Percentiles rank a stretch among this genome's conserved stretches.
These are phyloP conservation scores for Neoascochyta sp. DNA, from an alignment of 2,329 filamentous ascomycete species.

Conservation along the genomic window DNA sequence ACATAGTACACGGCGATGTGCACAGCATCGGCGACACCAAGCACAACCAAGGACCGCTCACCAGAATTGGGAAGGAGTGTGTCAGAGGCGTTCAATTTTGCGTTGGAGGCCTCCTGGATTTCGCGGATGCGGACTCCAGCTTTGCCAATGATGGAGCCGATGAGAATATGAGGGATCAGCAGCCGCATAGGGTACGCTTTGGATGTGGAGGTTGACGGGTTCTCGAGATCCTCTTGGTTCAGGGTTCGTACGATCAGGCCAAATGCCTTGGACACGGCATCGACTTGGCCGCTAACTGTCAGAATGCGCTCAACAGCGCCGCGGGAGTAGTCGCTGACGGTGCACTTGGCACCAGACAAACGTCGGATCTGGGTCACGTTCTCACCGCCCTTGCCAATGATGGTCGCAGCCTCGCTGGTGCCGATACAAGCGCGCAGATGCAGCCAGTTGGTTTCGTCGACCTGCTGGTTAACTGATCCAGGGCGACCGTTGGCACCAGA, in stretches of 20 bases:
- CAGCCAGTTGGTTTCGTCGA: slow-evolving; percentile 94
- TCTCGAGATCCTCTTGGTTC: slow-evolving; percentile 90
- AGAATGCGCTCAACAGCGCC: slow-evolving; percentile 96
- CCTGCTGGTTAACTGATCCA: slow-evolving; percentile 49
- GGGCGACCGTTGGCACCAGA: slow-evolving; percentile 52
- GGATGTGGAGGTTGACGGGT: slow-evolving; percentile 84
- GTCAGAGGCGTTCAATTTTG: slow-evolving; percentile 93
- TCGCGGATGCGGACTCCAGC: slow-evolving; percentile 93
- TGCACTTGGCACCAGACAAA: slow-evolving; percentile 95
- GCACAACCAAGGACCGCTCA: slow-evolving; percentile 94
- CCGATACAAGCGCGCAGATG: slow-evolving; percentile 96
- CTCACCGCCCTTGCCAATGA: slow-evolving; percentile 97
- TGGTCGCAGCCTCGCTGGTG: slow-evolving; percentile 92
- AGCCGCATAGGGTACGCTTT: slow-evolving; percentile 97
- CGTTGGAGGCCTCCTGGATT: slow-evolving; percentile 96
- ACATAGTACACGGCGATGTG: slow-evolving; percentile 99
- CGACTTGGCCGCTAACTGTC: slow-evolving; percentile 93
- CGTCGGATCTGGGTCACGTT: slow-evolving; percentile 96
- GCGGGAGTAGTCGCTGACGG: slow-evolving; percentile 95
- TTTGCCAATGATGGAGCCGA: slow-evolving; percentile 98
- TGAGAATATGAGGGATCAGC: slow-evolving; percentile 92
- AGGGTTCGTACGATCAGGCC: slow-evolving; percentile 96
- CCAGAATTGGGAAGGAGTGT: slow-evolving; percentile 90
- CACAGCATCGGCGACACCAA: slow-evolving; percentile 95
- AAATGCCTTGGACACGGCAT: slow-evolving; percentile 97